Base-by-base conservation (phyloP, 2,329 filamentous ascomycete genomes). In the Xylariaceae sp. region DNA sequence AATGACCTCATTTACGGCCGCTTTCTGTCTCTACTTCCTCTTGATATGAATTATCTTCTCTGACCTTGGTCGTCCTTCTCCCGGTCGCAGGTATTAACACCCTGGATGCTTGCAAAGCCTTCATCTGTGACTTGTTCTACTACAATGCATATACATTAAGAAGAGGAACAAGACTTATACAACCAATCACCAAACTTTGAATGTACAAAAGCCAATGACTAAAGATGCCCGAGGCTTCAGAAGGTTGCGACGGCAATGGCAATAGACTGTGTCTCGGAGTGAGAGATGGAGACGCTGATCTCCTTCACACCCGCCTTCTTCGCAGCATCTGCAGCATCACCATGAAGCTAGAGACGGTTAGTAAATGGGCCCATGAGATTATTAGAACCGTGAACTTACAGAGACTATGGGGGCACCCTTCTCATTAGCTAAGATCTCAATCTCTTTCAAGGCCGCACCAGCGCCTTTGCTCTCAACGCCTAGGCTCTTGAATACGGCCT, bases 401-500 rank as follows among this genome's bases (percentile, higher is more conserved):
- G 83, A 83, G 59, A 97, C 94, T 61, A 83, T 80, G 8, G 94
- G 94, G 30, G 88, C 92, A 53, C 94, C 94, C 39, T 84, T 88
- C 61, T 89, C 86, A 67, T 92, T 87, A 66, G 86, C 87, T 58
- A 84, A 73, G 65, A 99, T 93, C 77, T 99, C 95, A 77, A 99
- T 99, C 35, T 97, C 92, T 79, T 88, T 94, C 75, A 99, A 74
- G 13, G 91, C 81, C 55, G 94, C 93, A 61, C 95, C 94, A 8
- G 89, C 92, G 57, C 94, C 94, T 75, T 89, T 87, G 74, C 92
- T 88, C 64, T 82, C 77, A 10, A 97, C 92, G 62, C 92, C 92
- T 11, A 99, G 81, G 30, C 91, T 92, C 84, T 99, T 99, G 82
- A 99, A 99, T 1, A 99, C 92, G 23, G 94, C 94, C 77, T 99